Base-by-base conservation (phyloP, 768 basidiomycete genomes). In the Amanita subjunquillea region DNA sequence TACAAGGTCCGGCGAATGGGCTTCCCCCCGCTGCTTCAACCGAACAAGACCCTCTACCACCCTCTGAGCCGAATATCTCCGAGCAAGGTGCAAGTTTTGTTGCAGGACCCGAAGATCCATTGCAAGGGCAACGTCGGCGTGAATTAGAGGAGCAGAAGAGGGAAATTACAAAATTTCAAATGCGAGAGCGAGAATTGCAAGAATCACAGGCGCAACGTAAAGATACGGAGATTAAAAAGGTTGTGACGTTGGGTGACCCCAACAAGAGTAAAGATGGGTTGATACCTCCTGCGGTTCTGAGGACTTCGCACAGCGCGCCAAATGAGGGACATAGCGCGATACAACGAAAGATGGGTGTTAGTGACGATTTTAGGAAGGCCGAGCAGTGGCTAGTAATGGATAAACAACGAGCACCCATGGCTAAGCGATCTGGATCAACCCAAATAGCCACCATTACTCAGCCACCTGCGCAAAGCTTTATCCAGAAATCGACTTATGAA, bases 371-470 rank as follows among this genome's bases (percentile, higher is more conserved):
- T 15, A 29, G 17, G 43, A 53, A 29, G 44, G 10, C 46, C n/a
- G 36, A 53, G 34, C 22, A 34, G 36, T 34, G 51, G 36, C n/a
- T 53, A 20, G 51, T 44, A 17, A 43, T 29, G 15, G 34, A 53
- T 27, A 53, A 59, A 22, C 56, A 60, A 53, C 36, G 30, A 40
- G 48, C 48, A n/a, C 13, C 48, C 5, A 7, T 27, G 13, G 13
- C 48, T 10, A 6, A n/a, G n/a, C 12, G 23, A 2, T 22, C 29
- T 6, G 15, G 32, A 12, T 15, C 48, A 6, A n/a, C 38, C 37
- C 25, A 29, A 40, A 12, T 27, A 8, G 7, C 22, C 17, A 22
- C 2, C 34, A 12, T 20, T 32, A 20, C 25, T n/a, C 44, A 46
- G 25, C 13, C 45, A 22, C 23, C 10, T 12, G 1, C 41, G 41